Conservation (phyloP, 2,329 filamentous ascomycete species). For the Ophiocordyceps australis region DNA sequence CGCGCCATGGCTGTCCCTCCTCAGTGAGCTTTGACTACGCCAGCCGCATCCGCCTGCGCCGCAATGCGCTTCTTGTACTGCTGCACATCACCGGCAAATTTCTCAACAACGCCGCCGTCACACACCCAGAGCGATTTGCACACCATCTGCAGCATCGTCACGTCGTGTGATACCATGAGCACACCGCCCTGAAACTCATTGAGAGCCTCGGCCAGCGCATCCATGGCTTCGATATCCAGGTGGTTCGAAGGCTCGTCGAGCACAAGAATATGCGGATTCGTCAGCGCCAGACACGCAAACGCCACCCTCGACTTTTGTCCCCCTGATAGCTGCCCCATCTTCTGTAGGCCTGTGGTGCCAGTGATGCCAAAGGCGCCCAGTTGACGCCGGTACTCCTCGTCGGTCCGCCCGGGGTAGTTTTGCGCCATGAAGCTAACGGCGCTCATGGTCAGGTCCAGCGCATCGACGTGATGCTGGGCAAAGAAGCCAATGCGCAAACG, state of each 20-base stretch:
- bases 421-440: slow-evolving; percentile 95
- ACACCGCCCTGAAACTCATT: slow-evolving; percentile 84
- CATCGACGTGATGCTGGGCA: slow-evolving; percentile 95
- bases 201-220: slow-evolving; percentile 73
- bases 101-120: slow-evolving; percentile 82
- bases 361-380: slow-evolving; percentile 82
- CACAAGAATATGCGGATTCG: slow-evolving; percentile 91
- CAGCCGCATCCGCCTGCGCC: slow-evolving; percentile 71
- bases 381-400: slow-evolving; percentile 93
- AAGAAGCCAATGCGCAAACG: slow-evolving; percentile 90
- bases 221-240: slow-evolving; percentile 98
- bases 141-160: slow-evolving; percentile 94
- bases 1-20: no score
- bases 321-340: slow-evolving; percentile 85
- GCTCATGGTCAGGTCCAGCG: slow-evolving; percentile 72
- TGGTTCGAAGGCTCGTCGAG: slow-evolving; percentile 98
- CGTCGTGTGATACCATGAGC: slow-evolving; percentile 97
- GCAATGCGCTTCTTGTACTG: slow-evolving; percentile 95
- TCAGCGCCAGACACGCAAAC: slow-evolving; percentile 87
- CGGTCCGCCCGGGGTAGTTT: slow-evolving; percentile 73
- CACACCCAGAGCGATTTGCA: slow-evolving; percentile 95
- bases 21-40: slow-evolving; percentile 57
- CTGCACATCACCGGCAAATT: slow-evolving; percentile 89
- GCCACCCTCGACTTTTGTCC: slow-evolving; percentile 97
- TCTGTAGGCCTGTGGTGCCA: slow-evolving; percentile 89